These are phyloP conservation scores for Kwoniella newhampshirensis DNA, from an alignment of 768 basidiomycete species.

Conservation along the genomic window DNA sequence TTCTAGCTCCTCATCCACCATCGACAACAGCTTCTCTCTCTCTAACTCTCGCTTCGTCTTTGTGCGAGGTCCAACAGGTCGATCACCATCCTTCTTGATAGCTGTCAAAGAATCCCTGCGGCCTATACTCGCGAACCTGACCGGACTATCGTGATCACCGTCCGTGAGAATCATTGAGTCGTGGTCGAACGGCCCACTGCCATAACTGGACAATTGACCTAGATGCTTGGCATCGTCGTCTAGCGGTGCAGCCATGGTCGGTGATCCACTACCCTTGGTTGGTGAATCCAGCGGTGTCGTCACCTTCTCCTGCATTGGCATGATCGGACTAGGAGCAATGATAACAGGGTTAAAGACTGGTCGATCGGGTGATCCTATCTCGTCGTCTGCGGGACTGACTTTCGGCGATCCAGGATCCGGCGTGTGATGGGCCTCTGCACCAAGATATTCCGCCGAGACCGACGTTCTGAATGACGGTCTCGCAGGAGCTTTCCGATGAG, in stretches of 20 bases:
- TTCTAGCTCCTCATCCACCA: slow-evolving; percentile 50
- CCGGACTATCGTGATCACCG: slow-evolving; percentile 20
- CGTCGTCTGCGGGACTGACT: slow-evolving; percentile 13
- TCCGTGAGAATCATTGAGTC: slow-evolving; percentile 11
- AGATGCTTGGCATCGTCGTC: neutral
- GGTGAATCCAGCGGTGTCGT: slow-evolving; percentile 8
- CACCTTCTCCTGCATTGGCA: slow-evolving; percentile 10
- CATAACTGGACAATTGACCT: neutral
- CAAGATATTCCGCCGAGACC: slow-evolving; percentile 40
- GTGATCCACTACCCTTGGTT: neutral
- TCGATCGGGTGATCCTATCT: slow-evolving; percentile 3
- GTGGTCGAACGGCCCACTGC: slow-evolving; percentile 7
- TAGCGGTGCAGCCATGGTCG: slow-evolving; percentile 5
- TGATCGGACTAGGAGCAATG: slow-evolving; percentile 41
- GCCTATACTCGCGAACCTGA: slow-evolving; percentile 35
- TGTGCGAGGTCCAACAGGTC: slow-evolving; percentile 19
- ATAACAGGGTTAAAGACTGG: slow-evolving; percentile 34
- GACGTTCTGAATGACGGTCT: slow-evolving; percentile 9
- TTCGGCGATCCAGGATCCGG: slow-evolving; percentile 41
- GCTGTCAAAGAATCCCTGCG: slow-evolving; percentile 30
- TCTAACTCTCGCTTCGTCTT: slow-evolving; percentile 50
- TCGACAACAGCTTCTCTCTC: slow-evolving; percentile 44
- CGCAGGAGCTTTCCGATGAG: neutral
- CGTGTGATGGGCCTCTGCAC: slow-evolving; percentile 26
- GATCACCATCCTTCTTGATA: slow-evolving; percentile 23